Percentiles rank a stretch among this genome's conserved stretches.
Evolutionary conservation across 257 asterid species (phyloP).

Genomic region (Perilla frutescens): DNA sequence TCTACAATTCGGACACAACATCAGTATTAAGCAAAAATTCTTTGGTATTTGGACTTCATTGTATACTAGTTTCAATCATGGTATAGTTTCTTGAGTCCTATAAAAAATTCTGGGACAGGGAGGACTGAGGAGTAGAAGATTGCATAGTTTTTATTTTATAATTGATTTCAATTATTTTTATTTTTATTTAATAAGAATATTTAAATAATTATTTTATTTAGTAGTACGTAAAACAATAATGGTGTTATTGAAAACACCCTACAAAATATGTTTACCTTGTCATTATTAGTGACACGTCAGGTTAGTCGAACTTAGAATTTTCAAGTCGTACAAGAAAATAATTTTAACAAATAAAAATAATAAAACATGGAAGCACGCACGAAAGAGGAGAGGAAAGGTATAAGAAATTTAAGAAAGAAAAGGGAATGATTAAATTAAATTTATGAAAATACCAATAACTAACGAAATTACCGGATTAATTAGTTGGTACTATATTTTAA

Average conservation of each 20-base stretch:
- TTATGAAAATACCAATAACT: neutral
- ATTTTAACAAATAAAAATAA: no score
- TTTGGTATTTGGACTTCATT: conserved; percentile 11
- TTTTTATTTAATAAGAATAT: no score
- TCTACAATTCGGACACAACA: conserved; percentile 25
- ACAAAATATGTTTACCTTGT: neutral
- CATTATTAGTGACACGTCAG: neutral
- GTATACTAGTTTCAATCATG: conserved; percentile 26
- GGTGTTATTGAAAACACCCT: no score
- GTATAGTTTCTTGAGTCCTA: neutral
- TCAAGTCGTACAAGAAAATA: neutral
- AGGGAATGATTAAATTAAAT: neutral
- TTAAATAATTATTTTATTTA: no score
- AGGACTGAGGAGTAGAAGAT: no score
- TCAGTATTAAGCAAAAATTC: conserved; percentile 20
- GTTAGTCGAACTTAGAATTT: neutral
- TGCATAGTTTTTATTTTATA: no score
- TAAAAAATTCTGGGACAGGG: neutral
- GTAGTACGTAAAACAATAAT: no score
- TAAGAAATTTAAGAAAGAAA: neutral
- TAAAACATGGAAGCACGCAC: no score
- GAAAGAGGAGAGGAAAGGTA: no score
- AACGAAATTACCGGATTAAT: conserved; percentile 17
- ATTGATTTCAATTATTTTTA: no score
- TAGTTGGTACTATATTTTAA: neutral